phyloP scores from a whole-genome alignment of 2,329 filamentous ascomycete genomes.

The Hypoxylon sp. region DNA sequence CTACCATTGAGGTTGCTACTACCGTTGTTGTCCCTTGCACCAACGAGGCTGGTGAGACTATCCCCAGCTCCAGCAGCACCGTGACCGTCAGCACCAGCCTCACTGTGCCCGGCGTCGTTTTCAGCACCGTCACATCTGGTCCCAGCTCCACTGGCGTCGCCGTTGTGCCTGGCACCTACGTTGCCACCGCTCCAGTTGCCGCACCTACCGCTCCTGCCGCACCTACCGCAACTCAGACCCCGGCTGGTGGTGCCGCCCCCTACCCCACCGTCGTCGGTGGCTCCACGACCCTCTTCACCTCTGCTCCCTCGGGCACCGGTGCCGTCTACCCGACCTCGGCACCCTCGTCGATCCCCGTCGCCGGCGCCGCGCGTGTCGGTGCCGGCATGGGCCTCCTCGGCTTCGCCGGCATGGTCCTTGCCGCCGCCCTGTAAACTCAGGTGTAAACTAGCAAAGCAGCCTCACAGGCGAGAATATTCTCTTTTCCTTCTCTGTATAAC shows the following conservation, averaged over 20 bases:
- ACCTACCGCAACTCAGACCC: constrained; percentile 47
- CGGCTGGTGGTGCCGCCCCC: constrained; percentile 49
- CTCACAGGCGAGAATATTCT: constrained; percentile 26
- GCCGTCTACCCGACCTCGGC: constrained; percentile 43
- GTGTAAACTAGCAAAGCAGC: constrained; percentile 2
- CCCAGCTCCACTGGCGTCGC: constrained; percentile 56
- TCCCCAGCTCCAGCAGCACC: constrained; percentile 65
- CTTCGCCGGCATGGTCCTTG: constrained; percentile 59
- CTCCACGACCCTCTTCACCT: constrained; percentile 55
- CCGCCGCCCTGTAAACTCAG: constrained; percentile 58
- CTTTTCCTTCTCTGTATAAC: constrained; percentile 33
- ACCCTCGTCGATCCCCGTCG: constrained; percentile 48
- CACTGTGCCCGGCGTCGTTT: constrained; percentile 57
- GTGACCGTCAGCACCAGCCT: constrained; percentile 61
- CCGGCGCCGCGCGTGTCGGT: constrained; percentile 53
- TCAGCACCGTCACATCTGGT: constrained; percentile 53
- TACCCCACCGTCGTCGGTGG: constrained; percentile 53
- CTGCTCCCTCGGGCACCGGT: constrained; percentile 54
- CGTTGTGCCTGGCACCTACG: constrained; percentile 57
- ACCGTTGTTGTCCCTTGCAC: constrained; percentile 66
- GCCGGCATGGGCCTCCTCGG: constrained; percentile 61
- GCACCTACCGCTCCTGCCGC: constrained; percentile 49
- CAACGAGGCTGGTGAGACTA: constrained; percentile 59
- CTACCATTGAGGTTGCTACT: constrained; percentile 62
- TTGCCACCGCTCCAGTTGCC: constrained; percentile 46